A percentile compares a stretch with the other conserved stretches of the same genome.
These are phyloP conservation scores for Parvularia atlantis DNA, from an alignment of 78 protist species.

Conservation along the genomic window DNA sequence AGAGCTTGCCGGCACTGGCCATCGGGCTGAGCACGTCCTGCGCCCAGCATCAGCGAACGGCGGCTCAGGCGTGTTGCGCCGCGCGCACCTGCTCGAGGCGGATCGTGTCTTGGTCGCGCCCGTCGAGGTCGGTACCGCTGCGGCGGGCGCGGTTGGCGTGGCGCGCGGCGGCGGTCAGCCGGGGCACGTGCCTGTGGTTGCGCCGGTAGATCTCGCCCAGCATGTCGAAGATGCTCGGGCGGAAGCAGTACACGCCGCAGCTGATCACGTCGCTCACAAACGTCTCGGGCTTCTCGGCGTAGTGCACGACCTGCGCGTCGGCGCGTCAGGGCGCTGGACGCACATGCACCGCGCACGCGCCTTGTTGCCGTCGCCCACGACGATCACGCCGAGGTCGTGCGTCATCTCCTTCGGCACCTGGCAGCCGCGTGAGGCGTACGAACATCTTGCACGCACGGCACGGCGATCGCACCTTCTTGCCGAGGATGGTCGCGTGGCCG, in stretches of 20 bases:
- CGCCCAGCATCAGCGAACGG: background rate
- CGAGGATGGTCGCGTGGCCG: too few species aligned
- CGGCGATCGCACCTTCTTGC: too few species aligned
- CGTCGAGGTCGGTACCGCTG: too few species aligned
- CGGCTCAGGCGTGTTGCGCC: too few species aligned
- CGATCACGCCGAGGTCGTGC: conserved; percentile 2
- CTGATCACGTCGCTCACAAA: conserved; percentile 9
- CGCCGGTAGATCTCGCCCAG: too few species aligned
- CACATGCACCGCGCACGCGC: too few species aligned
- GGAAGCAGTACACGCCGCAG: conserved; percentile 20
- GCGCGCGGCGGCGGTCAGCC: background rate
- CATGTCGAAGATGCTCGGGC: conserved; percentile 3
- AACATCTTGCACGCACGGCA: background rate
- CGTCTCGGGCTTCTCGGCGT: conserved; percentile 34
- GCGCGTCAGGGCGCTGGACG: too few species aligned
- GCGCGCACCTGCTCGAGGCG: too few species aligned
- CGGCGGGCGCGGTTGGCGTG: too few species aligned
- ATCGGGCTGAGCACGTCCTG: background rate
- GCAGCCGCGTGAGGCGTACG: background rate
- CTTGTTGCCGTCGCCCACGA: background rate
- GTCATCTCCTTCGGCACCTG: conserved; percentile 4
- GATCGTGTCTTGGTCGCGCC: too few species aligned
- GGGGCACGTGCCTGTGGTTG: background rate
- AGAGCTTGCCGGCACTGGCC: background rate
- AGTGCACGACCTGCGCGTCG: conserved; percentile 31